Conservation (phyloP, 2,329 filamentous ascomycete genomes). For the Fusarium foetens region DNA sequence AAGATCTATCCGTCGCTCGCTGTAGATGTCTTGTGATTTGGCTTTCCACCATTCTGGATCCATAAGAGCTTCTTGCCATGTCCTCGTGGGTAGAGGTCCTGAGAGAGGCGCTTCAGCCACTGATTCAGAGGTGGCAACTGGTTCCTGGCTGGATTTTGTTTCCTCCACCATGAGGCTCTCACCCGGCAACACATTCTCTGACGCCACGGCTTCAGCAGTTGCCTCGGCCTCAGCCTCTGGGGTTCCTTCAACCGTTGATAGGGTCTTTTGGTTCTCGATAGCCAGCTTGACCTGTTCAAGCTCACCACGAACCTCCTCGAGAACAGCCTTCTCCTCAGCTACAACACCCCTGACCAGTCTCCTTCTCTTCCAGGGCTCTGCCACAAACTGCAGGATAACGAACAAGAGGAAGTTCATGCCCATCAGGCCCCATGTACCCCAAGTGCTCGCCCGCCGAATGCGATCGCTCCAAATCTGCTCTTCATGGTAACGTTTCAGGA, state of each 20-base stretch:
- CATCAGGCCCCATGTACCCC: conserved; percentile 99
- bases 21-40: conserved; percentile 68
- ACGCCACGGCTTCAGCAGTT: conserved; percentile 3
- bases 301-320: conserved; percentile 60
- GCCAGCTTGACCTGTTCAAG: conserved; percentile 50
- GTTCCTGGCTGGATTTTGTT: conserved; percentile 3
- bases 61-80: conserved; percentile 57
- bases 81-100: conserved; percentile 8
- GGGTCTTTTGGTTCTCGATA: conserved; percentile 41
- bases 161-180: not conserved
- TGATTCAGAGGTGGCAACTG: conserved; percentile 1
- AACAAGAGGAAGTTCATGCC: conserved; percentile 93
- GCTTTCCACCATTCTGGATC: conserved; percentile 60
- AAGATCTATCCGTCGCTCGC: conserved; percentile 70
- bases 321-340: conserved; percentile 74
- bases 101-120: conserved; percentile 8
- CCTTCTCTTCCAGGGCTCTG: conserved; percentile 90
- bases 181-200: conserved; percentile 12
- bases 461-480: conserved; percentile 99
- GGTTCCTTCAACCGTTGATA: conserved; percentile 23
- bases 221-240: conserved; percentile 3
- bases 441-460: conserved; percentile 94
- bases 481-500: conserved; percentile 93
- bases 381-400: conserved; percentile 84
- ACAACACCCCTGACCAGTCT: conserved; percentile 86